Base-by-base conservation (phyloP, 176 grass and related monocot genomes). In the Carex scoparia region DNA sequence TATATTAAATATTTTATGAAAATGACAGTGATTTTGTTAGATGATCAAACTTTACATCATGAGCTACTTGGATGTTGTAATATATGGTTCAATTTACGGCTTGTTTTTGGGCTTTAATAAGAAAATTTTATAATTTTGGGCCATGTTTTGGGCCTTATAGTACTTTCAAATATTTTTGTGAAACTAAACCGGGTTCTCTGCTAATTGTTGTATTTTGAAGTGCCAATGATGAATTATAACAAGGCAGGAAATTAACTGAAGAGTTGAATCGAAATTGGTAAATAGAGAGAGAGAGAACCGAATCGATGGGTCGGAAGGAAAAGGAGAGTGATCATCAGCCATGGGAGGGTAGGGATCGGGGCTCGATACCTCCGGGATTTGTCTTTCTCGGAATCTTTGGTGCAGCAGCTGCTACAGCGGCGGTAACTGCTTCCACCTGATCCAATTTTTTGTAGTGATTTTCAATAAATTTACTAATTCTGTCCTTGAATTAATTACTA, bases 301-400 rank as follows among this genome's bases (percentile, higher is more conserved):
- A 79, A 79, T 4, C 7, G 7, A 83, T 83, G 80, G 64, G 27
- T 83, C 42, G 61, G 40, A 67, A 83, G 64, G 61, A 65, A 67
- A 27, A 83, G 64, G 42, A 46, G 46, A 65, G 11, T 16, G 62
- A 67, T 1, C 31, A 35, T n/a, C 60, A 64, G 62, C 80, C 80
- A 68, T 83, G 80, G 80, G 49, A 83, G 42, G 80, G 80, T 33
- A 83, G 80, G 38, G 60, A 83, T 68, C 80, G 44, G 38, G 28
- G 40, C 61, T 51, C 42, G 5, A 68, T 65, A 8, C 8, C 78
- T 57, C 62, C 62, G 6, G 80, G 61, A 11, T 83, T 65, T 35
- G 15, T 83, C 4, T 31, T 83, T 83, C 60, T 83, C 4, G 62
- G 80, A 67, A 48, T 83, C 18, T 65, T 83, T 2, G 80, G 80